Evolutionary conservation across 306 rosid species (phyloP).

Genomic region (Medicago truncatula): DNA sequence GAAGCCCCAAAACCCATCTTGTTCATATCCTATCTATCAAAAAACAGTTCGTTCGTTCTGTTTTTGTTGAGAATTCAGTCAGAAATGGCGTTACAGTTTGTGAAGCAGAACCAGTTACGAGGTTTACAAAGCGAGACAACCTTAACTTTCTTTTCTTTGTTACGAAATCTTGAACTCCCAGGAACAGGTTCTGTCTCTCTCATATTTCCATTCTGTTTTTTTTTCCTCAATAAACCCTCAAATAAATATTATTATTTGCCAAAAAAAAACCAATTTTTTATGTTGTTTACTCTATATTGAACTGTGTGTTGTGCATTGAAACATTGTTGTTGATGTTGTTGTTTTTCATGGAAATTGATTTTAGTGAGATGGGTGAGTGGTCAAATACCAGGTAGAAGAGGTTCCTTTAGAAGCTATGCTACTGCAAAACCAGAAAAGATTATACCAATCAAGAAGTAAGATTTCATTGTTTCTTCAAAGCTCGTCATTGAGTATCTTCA

Average conservation of each 20-base stretch:
- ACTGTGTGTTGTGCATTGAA: background rate
- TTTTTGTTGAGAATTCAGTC: background rate
- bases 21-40: background rate
- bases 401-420: constrained; percentile 57
- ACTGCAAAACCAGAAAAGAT: constrained; percentile 56
- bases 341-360: constrained; percentile 25
- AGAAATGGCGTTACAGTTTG: constrained; percentile 57
- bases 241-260: no score
- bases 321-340: background rate
- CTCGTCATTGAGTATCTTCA: background rate
- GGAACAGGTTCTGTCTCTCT: constrained; percentile 12
- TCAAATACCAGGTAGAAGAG: constrained; percentile 37
- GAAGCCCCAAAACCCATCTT: background rate
- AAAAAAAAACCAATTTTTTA: no score
- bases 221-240: no score
- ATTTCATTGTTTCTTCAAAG: constrained; percentile 29
- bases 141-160: constrained; percentile 40
- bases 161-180: constrained; percentile 37
- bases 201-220: no score
- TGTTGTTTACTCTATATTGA: no score
- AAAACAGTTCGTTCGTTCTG: no score
- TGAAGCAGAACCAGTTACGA: constrained; percentile 56
- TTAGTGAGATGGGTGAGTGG: constrained; percentile 54
- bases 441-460: constrained; percentile 67
- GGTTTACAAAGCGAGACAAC: constrained; percentile 38